A percentile compares a stretch with the other conserved stretches of the same genome.
These are phyloP conservation scores for Pachyrhizus erosus DNA, from an alignment of 306 rosid species.

Conservation along the genomic window DNA sequence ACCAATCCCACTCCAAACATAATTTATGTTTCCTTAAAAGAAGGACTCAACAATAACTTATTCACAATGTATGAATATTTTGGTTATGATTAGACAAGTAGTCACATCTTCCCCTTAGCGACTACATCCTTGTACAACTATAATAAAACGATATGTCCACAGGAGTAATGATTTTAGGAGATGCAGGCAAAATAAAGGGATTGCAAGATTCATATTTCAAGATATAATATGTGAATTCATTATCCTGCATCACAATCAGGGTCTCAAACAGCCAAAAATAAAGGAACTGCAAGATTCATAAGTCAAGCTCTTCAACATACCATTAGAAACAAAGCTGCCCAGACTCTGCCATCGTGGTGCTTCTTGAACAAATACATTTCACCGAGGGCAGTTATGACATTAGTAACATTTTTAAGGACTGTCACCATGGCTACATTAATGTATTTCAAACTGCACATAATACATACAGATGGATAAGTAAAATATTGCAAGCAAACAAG, in stretches of 20 bases:
- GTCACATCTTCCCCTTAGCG: neutral
- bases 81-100: slow-evolving; percentile 20
- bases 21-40: neutral
- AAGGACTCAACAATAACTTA: slow-evolving; percentile 5
- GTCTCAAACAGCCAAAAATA: slow-evolving; percentile 25
- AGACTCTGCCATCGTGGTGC: slow-evolving; percentile 86
- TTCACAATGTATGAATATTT: slow-evolving; percentile 2
- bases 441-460: slow-evolving; percentile 89
- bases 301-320: slow-evolving; percentile 54
- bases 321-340: slow-evolving; percentile 97
- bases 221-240: neutral
- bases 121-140: slow-evolving; percentile 28
- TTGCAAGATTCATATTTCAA: slow-evolving; percentile 8
- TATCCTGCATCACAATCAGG: slow-evolving; percentile 22
- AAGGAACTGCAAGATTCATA: neutral
- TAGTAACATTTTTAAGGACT: slow-evolving; percentile 94
- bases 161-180: slow-evolving; percentile 9
- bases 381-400: slow-evolving; percentile 96
- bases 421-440: slow-evolving; percentile 99
- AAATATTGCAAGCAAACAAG: neutral
- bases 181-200: slow-evolving; percentile 27
- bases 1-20: neutral
- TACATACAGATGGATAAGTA: slow-evolving; percentile 40
- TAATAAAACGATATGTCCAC: neutral
- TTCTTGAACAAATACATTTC: slow-evolving; percentile 93